Evolutionary conservation across 2,329 filamentous ascomycete genomes (phyloP), one percentile per base, ranked within the genome.

Genomic region (Venturia nashicola): DNA sequence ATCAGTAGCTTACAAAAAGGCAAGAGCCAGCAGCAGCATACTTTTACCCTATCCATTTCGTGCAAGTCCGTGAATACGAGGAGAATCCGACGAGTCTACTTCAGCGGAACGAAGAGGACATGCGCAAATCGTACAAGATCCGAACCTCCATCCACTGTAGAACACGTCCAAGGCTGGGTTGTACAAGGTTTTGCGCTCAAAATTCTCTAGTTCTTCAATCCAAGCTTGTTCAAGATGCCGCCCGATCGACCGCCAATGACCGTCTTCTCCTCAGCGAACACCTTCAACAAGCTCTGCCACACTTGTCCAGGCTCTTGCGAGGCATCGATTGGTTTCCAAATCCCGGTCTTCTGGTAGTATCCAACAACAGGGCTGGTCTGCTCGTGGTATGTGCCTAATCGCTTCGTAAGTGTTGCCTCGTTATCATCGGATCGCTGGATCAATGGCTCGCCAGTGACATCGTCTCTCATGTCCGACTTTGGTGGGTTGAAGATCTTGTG

Each of bases 401-500:
- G 89, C 86, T 97, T 99, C 85, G 91, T 93, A 68, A 99, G 85
- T 55, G 94, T 91, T 9, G 92, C 93, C 70, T 90, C 92, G 76
- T 97, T 99, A 82, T 99, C 94, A 76, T 99, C 94, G 69, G 89
- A 93, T 72, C 94, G 88, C 82, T 97, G 94, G 72, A 97, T 89
- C 70, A 99, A 83, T 60, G 93, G 92, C 83, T 99, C 94, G 76
- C 94, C 94, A 23, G 94, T 97, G 69, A 97, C 78, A 77, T 99
- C 94, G 78, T 99, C 94, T 75, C 86, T 96, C 94, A 97, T 97
- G 68, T 84, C 72, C 71, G 86, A 79, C 86, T 97, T 96, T 72
- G 94, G 94, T 61, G 94, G 94, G 85, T 97, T 97, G 87, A 99
- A 99, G 77, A 94, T 89, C 79, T 88, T 94, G 86, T 99, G 94